Percentiles rank a stretch among this genome's conserved stretches.
Conservation (phyloP, 1,139 yeast genomes). For the Yamadazyma pseudoaaseri region DNA sequence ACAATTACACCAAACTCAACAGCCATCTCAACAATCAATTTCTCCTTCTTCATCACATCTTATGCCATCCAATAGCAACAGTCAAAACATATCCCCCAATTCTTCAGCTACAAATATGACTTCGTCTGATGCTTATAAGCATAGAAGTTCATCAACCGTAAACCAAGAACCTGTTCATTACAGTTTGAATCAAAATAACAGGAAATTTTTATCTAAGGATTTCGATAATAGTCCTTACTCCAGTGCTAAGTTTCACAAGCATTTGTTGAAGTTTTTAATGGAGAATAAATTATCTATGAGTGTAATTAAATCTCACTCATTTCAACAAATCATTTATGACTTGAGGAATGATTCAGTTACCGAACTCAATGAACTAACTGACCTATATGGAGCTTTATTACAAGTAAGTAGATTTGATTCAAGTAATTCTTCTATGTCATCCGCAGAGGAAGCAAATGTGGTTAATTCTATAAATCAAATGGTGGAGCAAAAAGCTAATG, state of each 20-base stretch:
- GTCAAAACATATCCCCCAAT: background rate
- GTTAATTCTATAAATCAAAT: slow-evolving; percentile 19
- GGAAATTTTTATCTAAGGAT: slow-evolving; percentile 25
- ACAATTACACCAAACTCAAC: slow-evolving; percentile 2
- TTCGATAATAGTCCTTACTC: slow-evolving; percentile 47
- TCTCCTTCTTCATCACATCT: background rate
- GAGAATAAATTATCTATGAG: slow-evolving; percentile 52
- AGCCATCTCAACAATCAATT: background rate
- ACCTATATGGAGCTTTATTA: slow-evolving; percentile 43
- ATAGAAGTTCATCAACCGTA: background rate
- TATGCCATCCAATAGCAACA: background rate
- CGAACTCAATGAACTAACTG: slow-evolving; percentile 48
- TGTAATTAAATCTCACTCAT: slow-evolving; percentile 49
- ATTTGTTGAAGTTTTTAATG: slow-evolving; percentile 47
- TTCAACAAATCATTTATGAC: slow-evolving; percentile 52
- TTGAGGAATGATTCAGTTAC: slow-evolving; percentile 47
- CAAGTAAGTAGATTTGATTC: slow-evolving; percentile 41
- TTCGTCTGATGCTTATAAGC: background rate
- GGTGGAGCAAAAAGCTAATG: slow-evolving; percentile 19
- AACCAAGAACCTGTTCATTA: slow-evolving; percentile 4
- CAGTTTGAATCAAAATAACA: slow-evolving; percentile 10
- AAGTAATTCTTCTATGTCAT: slow-evolving; percentile 10
- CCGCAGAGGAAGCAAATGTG: slow-evolving; percentile 18
- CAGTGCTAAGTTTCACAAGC: slow-evolving; percentile 49
- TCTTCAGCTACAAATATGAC: background rate